Evolutionary conservation across 352 stramenopile species (phyloP).

Genomic region (Globisporangium nagaii): DNA sequence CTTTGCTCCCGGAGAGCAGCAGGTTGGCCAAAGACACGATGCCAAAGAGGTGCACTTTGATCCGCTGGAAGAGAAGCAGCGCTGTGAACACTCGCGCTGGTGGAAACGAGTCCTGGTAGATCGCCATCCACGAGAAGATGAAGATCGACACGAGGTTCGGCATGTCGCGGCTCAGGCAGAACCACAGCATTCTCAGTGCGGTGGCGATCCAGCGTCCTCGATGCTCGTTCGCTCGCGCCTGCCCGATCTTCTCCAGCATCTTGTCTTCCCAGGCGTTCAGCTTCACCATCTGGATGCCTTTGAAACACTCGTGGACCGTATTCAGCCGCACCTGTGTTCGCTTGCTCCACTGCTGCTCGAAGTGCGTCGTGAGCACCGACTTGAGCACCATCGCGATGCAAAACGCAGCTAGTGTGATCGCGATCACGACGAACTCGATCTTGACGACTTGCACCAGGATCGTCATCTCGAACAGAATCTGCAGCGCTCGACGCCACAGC

Average conservation of each 20-base stretch:
- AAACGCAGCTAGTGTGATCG: constrained; percentile 13
- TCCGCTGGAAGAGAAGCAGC: constrained; percentile 26
- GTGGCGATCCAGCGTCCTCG: no score
- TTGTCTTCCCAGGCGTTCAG: constrained; percentile 80
- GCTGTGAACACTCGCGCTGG: constrained; percentile 29
- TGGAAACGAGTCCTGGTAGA: constrained; percentile 21
- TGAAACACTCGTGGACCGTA: constrained; percentile 37
- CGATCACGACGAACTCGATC: constrained; percentile 25
- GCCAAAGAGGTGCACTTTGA: constrained; percentile 24
- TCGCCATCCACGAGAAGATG: constrained; percentile 32
- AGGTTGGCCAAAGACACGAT: constrained; percentile 9
- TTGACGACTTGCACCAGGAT: constrained; percentile 32
- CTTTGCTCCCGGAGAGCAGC: background rate
- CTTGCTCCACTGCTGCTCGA: constrained; percentile 16
- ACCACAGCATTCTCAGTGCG: no score
- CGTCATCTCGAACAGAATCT: constrained; percentile 28
- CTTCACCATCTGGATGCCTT: constrained; percentile 71
- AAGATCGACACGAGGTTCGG: constrained; percentile 32
- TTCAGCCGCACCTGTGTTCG: constrained; percentile 20
- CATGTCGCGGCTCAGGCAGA: background rate
- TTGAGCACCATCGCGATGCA: constrained; percentile 14
- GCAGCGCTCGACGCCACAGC: constrained; percentile 21
- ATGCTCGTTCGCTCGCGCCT: no score
- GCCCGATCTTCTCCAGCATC: constrained; percentile 58
- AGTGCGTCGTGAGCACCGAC: background rate